Percentiles rank a stretch among this genome's conserved stretches.
These are phyloP conservation scores for Cucurbita moschata DNA, from an alignment of 306 rosid genomes.

Conservation along the genomic window DNA sequence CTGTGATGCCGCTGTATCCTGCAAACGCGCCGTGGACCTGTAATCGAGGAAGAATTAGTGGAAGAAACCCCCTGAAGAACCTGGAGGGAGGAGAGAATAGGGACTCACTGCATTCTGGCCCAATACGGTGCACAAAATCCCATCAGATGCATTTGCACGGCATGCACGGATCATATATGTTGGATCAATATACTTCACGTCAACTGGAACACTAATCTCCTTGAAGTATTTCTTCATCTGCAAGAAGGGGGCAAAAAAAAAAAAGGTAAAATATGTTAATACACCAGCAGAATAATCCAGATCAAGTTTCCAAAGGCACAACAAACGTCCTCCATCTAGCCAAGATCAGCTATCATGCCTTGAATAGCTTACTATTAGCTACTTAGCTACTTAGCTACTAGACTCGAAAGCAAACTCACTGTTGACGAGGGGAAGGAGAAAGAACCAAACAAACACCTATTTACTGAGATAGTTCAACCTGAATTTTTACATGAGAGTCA, in stretches of 20 bases:
- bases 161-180: slow-evolving; percentile 93
- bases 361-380: too few species aligned
- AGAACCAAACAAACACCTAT: too few species aligned
- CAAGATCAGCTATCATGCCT: too few species aligned
- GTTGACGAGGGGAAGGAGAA: too few species aligned
- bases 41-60: neutral
- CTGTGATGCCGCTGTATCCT: slow-evolving; percentile 89
- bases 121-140: slow-evolving; percentile 84
- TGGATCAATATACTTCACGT: slow-evolving; percentile 91
- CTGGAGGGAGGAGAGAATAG: neutral
- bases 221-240: slow-evolving; percentile 65
- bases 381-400: too few species aligned
- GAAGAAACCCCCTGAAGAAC: neutral
- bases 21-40: slow-evolving; percentile 99
- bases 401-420: too few species aligned
- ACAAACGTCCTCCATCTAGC: too few species aligned
- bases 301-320: neutral
- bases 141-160: slow-evolving; percentile 98
- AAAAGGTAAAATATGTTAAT: neutral
- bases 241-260: neutral
- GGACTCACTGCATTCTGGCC: slow-evolving; percentile 94
- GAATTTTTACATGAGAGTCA: too few species aligned
- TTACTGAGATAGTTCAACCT: too few species aligned
- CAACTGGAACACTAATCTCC: slow-evolving; percentile 68
- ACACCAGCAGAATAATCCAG: neutral